Evolutionary conservation across 1,284 basidiomycete species (phyloP), one percentile per base, ranked within the genome.

Genomic region (Ceratobasidium sp.): DNA sequence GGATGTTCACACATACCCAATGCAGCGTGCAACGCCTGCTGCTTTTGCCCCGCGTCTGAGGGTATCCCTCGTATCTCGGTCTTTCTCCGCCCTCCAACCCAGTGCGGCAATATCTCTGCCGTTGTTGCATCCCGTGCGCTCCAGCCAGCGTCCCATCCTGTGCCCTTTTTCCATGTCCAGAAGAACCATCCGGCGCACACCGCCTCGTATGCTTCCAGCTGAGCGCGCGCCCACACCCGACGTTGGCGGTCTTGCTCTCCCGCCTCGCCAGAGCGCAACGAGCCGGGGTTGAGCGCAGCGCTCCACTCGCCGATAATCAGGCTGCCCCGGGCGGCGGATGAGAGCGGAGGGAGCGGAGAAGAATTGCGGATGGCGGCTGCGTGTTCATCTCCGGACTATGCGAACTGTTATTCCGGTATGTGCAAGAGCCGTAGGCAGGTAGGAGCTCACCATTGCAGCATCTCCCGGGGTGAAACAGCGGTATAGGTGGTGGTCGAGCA

Each of bases 231-330:
- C 76, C 86, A 94, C 18, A 82, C 82, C 67, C 83, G 80, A 74
- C 83, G 80, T 78, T 83, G 80, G 77, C 83, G 77, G 80, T 85
- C 83, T 76, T 82, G 81, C 75, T 81, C 78, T 77, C 86, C 80
- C 18, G 81, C 83, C 77, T 85, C 76, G 30, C 79, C 78, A 53
- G 80, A 81, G 6, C 81, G 82, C 42, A 92, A 80, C 0, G 89
- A 90, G 0, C 83, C 83, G 0, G 88, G 87, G 78, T 92, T 91
- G 40, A 96, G 81, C 0, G 88, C 92, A 0, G 88, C 92, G 9
- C 88, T 90, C 89, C 92, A 96, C 78, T 96, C 94, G n/a, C 88
- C 92, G 0, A 95, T 84, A 62, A 95, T 84, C 14, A 95, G 75
- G 1, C 84, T 88, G 1, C 87, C 87, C 3, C 84, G n/a, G 84